Conservation (phyloP, 2,329 filamentous ascomycete species). For the Lizonia empirigonia region DNA sequence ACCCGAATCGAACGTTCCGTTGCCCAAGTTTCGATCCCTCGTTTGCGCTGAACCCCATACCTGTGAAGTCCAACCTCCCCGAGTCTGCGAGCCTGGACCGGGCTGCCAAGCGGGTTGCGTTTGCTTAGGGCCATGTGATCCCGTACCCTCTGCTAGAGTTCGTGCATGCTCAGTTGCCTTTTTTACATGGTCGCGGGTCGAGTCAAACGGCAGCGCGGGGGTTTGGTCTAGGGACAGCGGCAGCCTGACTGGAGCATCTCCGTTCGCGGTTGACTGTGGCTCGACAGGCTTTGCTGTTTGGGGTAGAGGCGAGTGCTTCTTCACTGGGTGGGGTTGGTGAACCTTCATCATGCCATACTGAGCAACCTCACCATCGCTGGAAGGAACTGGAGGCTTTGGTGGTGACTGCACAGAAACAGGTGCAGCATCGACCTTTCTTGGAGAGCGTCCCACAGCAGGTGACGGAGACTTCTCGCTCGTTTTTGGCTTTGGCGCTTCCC, state of each 20-base stretch:
- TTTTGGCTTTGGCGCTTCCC: slow-evolving; percentile 56
- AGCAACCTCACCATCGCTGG: slow-evolving; percentile 62
- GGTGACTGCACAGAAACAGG: slow-evolving; percentile 51
- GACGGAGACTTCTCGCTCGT: slow-evolving; percentile 48
- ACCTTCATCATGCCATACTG: slow-evolving; percentile 69
- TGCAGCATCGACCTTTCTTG: slow-evolving; percentile 53
- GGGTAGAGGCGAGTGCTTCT: slow-evolving; percentile 30
- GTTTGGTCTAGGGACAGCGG: slow-evolving; percentile 26
- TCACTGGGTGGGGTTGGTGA: slow-evolving; percentile 61
- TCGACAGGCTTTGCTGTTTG: slow-evolving; percentile 25
- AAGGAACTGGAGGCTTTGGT: slow-evolving; percentile 63
- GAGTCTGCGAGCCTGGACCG: slow-evolving; percentile 32
- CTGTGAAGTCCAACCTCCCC: slow-evolving; percentile 53
- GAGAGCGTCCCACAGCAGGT: slow-evolving; percentile 37
- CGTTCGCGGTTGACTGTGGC: slow-evolving; percentile 27
- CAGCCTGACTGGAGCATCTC: slow-evolving; percentile 27
- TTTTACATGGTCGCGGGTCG: slow-evolving; percentile 27
- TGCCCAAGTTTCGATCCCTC: slow-evolving; percentile 73
- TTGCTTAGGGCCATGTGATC: slow-evolving; percentile 28
- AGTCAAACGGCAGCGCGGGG: slow-evolving; percentile 24
- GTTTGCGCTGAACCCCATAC: slow-evolving; percentile 75
- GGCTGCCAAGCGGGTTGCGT: slow-evolving; percentile 38
- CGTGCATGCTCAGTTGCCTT: slow-evolving; percentile 25
- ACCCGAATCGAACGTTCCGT: slow-evolving; percentile 74
- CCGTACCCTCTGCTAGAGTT: slow-evolving; percentile 19